phyloP scores from a whole-genome alignment of 106 monocot species.

The Dioscorea dumetorum region DNA sequence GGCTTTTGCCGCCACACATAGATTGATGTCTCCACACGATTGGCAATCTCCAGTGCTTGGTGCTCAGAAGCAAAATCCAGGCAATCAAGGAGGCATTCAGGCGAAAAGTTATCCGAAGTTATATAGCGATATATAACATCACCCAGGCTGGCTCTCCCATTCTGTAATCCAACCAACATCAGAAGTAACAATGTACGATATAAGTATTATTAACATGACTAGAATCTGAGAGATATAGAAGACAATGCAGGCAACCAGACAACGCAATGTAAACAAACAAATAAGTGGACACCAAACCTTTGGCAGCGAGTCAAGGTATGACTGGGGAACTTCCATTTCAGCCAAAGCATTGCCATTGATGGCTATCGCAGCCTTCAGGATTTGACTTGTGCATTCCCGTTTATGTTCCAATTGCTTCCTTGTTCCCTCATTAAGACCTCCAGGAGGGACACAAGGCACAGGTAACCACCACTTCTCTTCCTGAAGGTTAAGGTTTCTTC shows the following conservation, averaged over 20 bases:
- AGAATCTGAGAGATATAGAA: no score
- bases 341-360: conserved; percentile 77
- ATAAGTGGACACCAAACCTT: conserved; percentile 33
- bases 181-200: no score
- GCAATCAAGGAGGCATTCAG: conserved; percentile 75
- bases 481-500: conserved; percentile 28
- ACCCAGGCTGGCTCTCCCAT: conserved; percentile 64
- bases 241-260: not conserved
- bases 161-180: conserved; percentile 24
- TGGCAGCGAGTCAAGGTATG: conserved; percentile 71
- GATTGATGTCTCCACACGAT: conserved; percentile 70
- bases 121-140: conserved; percentile 75
- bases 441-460: conserved; percentile 63
- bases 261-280: not conserved
- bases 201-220: no score
- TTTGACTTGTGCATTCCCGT: conserved; percentile 72
- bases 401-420: conserved; percentile 70
- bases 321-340: conserved; percentile 81
- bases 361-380: conserved; percentile 85
- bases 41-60: conserved; percentile 81
- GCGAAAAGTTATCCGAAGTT: conserved; percentile 68
- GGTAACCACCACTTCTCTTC: conserved; percentile 98
- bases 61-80: conserved; percentile 76
- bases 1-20: conserved; percentile 58
- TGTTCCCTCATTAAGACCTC: conserved; percentile 53